phyloP scores from a whole-genome alignment of 2,329 filamentous ascomycete genomes.

The Aureobasidium sp. region DNA sequence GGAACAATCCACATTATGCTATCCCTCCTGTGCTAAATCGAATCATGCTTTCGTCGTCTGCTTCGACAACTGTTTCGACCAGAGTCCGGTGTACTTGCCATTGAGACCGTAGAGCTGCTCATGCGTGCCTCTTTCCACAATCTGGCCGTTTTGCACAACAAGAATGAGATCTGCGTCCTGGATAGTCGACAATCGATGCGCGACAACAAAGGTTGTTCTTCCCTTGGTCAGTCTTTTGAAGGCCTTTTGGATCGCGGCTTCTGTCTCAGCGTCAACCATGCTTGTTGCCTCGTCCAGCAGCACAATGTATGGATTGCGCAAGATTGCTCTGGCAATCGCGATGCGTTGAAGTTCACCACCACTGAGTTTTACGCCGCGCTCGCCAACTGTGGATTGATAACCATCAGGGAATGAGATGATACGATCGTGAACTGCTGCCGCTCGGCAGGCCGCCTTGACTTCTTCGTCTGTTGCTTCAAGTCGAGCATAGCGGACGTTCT shows the following conservation, averaged over 20 bases:
- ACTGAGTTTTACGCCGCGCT: conserved; percentile 69
- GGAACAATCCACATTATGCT: background rate
- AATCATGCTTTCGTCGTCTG: conserved; percentile 62
- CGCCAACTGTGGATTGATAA: conserved; percentile 69
- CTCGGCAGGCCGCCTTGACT: conserved; percentile 53
- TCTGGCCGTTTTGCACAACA: conserved; percentile 63
- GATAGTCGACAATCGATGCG: conserved; percentile 68
- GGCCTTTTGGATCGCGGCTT: conserved; percentile 50
- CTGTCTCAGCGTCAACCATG: conserved; percentile 52
- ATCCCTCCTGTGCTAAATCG: background rate
- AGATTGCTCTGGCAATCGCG: conserved; percentile 64
- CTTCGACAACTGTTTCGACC: conserved; percentile 26
- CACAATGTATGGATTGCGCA: conserved; percentile 59
- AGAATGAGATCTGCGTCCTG: conserved; percentile 72
- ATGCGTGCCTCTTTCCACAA: conserved; percentile 70
- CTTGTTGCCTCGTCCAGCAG: conserved; percentile 73
- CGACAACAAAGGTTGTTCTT: conserved; percentile 71
- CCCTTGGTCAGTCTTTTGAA: conserved; percentile 53
- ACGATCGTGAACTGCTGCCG: conserved; percentile 58
- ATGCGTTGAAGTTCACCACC: conserved; percentile 83
- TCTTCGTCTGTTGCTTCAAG: conserved; percentile 56
- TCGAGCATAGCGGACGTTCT: conserved; percentile 59
- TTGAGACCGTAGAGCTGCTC: conserved; percentile 53
- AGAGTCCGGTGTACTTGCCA: conserved; percentile 29
- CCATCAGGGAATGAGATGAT: conserved; percentile 56